These are phyloP conservation scores for Turnera subulata DNA, from an alignment of 345 rosid species.

Conservation along the genomic window DNA sequence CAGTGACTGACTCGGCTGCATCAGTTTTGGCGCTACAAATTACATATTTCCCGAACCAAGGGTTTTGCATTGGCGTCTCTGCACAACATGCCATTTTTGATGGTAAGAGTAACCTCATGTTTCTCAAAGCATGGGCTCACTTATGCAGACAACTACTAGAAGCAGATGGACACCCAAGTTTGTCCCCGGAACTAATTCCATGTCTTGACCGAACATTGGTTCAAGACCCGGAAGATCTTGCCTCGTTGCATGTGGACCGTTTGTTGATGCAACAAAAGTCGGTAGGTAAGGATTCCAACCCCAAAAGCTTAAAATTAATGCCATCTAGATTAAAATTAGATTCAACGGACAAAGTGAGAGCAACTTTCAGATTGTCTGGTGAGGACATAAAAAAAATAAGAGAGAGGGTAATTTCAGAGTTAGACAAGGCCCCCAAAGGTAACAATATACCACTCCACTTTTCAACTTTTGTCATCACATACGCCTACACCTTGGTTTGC, in stretches of 20 bases:
- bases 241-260: background rate
- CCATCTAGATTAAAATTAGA: background rate
- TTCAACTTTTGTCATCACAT: slow-evolving; percentile 25
- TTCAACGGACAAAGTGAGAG: slow-evolving; percentile 9
- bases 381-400: slow-evolving; percentile 23
- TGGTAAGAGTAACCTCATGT: background rate
- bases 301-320: slow-evolving; percentile 8
- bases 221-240: slow-evolving; percentile 18
- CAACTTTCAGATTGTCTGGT: slow-evolving; percentile 15
- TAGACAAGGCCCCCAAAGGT: background rate
- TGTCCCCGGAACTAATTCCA: slow-evolving; percentile 16
- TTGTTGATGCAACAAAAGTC: background rate
- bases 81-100: slow-evolving; percentile 14
- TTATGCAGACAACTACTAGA: slow-evolving; percentile 4
- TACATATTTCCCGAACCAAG: slow-evolving; percentile 18
- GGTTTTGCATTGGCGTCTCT: slow-evolving; percentile 13
- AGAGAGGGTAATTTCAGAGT: background rate
- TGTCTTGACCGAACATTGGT: slow-evolving; percentile 20
- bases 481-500: slow-evolving; percentile 18
- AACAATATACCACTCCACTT: slow-evolving; percentile 12
- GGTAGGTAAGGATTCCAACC: background rate
- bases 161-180: background rate
- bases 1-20: slow-evolving; percentile 13
- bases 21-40: slow-evolving; percentile 10
- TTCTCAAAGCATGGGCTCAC: slow-evolving; percentile 24